phyloP scores from a whole-genome alignment of 2,329 filamentous ascomycete genomes.

The Fusarium sarcochroum region DNA sequence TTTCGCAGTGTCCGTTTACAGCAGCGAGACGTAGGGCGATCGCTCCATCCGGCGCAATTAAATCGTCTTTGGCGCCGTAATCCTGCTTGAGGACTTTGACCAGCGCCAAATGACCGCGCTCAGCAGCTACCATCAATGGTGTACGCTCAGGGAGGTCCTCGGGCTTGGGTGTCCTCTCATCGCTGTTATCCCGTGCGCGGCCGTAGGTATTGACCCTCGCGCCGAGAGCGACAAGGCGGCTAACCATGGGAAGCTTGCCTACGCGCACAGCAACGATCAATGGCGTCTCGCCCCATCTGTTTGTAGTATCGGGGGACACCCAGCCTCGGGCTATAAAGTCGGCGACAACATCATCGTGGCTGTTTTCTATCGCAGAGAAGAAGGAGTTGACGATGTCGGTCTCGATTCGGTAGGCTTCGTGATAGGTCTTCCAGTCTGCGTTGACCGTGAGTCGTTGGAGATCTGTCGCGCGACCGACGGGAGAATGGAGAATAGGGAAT shows the following conservation, averaged over 20 bases:
- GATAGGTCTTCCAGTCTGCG: conserved; percentile 1
- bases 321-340: conserved; percentile 53
- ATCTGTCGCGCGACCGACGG: not conserved
- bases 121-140: conserved; percentile 61
- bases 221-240: conserved; percentile 53
- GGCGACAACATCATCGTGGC: conserved; percentile 49
- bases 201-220: conserved; percentile 53
- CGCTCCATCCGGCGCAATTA: conserved; percentile 62
- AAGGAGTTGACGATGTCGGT: conserved; percentile 51
- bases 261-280: conserved; percentile 54
- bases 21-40: conserved; percentile 62
- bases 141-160: conserved; percentile 54
- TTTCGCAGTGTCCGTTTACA: conserved; percentile 56
- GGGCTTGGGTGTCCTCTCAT: not conserved
- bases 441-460: not conserved
- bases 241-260: conserved; percentile 52
- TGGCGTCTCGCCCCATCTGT: conserved; percentile 51
- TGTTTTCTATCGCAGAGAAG: conserved; percentile 48
- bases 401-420: conserved; percentile 35
- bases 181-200: not conserved
- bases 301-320: conserved; percentile 56
- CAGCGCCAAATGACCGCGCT: conserved; percentile 56
- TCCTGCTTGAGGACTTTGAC: conserved; percentile 59
- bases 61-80: conserved; percentile 58
- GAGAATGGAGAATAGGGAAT: conserved; percentile 41